Evolutionary conservation across 192 early-diverging fungal genomes (phyloP).

Genomic region (Endogone sp.): DNA sequence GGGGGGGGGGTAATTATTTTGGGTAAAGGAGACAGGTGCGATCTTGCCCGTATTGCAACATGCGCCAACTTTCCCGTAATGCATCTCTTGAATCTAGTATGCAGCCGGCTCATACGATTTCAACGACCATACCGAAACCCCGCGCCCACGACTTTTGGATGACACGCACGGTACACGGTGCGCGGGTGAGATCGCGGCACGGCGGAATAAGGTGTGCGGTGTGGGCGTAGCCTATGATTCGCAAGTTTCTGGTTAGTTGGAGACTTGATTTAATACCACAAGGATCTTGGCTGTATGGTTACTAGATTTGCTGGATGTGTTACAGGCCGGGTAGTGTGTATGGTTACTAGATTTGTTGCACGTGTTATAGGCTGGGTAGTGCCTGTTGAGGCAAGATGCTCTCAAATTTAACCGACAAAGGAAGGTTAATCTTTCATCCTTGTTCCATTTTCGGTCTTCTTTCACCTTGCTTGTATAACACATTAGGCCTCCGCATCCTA

Average conservation of each 20-base stretch:
- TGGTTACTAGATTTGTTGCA: no score
- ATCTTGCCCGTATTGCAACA: no score
- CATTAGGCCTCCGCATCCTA: conserved; percentile 77
- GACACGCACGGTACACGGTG: conserved; percentile 97
- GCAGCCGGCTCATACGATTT: conserved; percentile 92
- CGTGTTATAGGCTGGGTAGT: no score
- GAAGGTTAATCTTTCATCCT: no score
- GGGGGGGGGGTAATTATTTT: no score
- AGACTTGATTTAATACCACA: conserved; percentile 17
- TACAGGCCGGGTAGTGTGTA: no score
- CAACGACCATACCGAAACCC: conserved; percentile 74
- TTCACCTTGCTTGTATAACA: conserved; percentile 5
- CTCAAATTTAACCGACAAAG: no score
- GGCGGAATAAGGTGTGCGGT: conserved; percentile 88
- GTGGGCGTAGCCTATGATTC: conserved; percentile 90
- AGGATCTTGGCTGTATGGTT: no score
- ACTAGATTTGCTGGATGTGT: no score
- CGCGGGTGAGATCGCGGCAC: conserved; percentile 95
- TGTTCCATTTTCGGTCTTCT: no score
- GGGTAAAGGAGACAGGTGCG: no score
- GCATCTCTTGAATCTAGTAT: conserved; percentile 44
- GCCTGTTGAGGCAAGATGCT: no score
- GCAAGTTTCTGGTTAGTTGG: conserved; percentile 71
- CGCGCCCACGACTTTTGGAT: conserved; percentile 67
- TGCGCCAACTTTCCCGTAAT: not conserved